Percentiles rank a stretch among this genome's conserved stretches.
Conservation (phyloP, 805 yeast genomes). For the Yarrowia hollandica region DNA sequence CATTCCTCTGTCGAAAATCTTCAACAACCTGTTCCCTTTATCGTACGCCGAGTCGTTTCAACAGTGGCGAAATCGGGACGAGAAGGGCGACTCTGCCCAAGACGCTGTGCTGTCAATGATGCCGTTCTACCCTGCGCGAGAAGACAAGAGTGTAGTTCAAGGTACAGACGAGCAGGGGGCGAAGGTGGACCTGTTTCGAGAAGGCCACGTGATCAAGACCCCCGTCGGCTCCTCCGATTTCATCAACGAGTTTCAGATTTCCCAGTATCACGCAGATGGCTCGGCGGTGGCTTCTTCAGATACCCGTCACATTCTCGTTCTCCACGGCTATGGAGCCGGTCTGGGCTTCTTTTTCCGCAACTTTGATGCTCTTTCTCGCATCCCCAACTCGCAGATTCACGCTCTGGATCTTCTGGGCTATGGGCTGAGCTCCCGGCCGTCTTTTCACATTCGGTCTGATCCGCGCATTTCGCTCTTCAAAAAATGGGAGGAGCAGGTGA, state of each 20-base stretch:
- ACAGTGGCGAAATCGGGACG: constrained; percentile 48
- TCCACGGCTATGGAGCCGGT: constrained; percentile 95
- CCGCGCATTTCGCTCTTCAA: constrained; percentile 26
- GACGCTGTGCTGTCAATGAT: constrained; percentile 54
- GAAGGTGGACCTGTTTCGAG: constrained; percentile 33
- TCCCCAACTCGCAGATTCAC: constrained; percentile 67
- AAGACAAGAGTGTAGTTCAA: background rate
- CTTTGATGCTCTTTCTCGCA: constrained; percentile 49
- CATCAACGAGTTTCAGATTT: constrained; percentile 75
- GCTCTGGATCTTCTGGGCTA: constrained; percentile 87
- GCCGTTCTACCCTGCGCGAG: constrained; percentile 47
- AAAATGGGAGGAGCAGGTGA: constrained; percentile 43
- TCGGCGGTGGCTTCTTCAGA: constrained; percentile 34
- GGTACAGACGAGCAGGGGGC: background rate
- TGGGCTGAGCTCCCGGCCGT: constrained; percentile 83
- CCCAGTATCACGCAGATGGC: constrained; percentile 32
- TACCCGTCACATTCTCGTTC: constrained; percentile 62
- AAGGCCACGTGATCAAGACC: constrained; percentile 48
- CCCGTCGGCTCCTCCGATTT: constrained; percentile 48
- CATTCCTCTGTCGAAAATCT: constrained; percentile 37
- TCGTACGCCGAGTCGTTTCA: constrained; percentile 43
- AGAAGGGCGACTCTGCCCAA: constrained; percentile 46
- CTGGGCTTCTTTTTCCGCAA: constrained; percentile 78
- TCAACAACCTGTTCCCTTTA: constrained; percentile 42
- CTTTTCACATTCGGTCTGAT: constrained; percentile 45